Base-by-base conservation (phyloP, 805 yeast species). In the Clavispora phyllophila region DNA sequence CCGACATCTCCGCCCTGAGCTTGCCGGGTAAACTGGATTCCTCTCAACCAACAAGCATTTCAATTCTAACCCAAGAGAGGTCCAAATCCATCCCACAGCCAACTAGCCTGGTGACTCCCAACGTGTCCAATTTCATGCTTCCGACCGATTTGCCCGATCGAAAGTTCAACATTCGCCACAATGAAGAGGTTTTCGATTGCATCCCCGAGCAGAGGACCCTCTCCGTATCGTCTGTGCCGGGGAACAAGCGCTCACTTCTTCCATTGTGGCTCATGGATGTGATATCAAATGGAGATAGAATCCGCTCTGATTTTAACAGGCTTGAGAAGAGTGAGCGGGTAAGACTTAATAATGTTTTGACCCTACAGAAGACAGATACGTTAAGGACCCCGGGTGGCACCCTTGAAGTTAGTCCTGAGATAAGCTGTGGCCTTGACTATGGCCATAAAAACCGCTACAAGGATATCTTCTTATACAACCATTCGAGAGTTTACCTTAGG, bases 311-410 rank as follows among this genome's bases (percentile, higher is more conserved):
- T 48, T 90, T 88, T 60, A 75, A 77, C 49, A 64, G 64, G 37
- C 66, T 90, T 36, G 96, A 91, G 63, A 63, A 75, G 36, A 71
- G 76, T 23, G 97, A 90, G 58, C 79, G 79, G 48, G 72, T 70
- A 14, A 68, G 97, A 33, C 68, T 89, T 44, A 78, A 80, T 37
- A 36, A 42, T 18, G 54, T 53, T 3, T 40, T 51, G 39, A 37
- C 36, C 26, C 26, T 41, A 10, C 22, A n/a, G 13, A 31, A 38
- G 23, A 6, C 37, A 4, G 42, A 45, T 10, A 13, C 37, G 4
- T 41, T 48, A 26, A 18, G 12, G 5, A 49, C 54, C 4, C 54
- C 54, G 3, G 58, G 57, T 1, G 53, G 57, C 9, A 32, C 40
- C n/a, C 26, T 17, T 2, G 52, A 48, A 25, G 34, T 45, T 6